Evolutionary conservation across 163 green algal genomes (phyloP).

Genomic region (Picocystis sp.): DNA sequence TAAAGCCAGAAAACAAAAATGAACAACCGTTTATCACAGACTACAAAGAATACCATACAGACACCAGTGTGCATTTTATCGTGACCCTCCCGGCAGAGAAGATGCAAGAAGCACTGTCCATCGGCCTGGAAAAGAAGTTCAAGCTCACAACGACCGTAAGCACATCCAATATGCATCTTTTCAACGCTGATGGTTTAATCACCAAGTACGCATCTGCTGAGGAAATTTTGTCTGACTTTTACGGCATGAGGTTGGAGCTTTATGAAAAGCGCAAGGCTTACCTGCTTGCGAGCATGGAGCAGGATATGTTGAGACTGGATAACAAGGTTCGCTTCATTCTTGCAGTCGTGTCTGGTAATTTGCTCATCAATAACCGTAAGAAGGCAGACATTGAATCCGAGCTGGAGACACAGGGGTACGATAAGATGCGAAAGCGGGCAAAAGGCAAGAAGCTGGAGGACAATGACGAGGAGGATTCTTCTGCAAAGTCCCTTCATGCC

Average conservation of each 20-base stretch:
- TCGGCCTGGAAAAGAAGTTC: constrained; percentile 73
- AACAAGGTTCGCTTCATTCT: constrained; percentile 91
- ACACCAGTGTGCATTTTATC: constrained; percentile 76
- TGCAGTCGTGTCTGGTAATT: constrained; percentile 60
- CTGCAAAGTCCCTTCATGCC: constrained; percentile 4
- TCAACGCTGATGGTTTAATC: constrained; percentile 75
- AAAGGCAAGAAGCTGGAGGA: constrained; percentile 19
- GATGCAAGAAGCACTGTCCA: constrained; percentile 35
- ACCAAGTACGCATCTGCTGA: constrained; percentile 78
- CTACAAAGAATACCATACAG: constrained; percentile 88
- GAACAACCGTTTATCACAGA: constrained; percentile 39
- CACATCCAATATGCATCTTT: constrained; percentile 96
- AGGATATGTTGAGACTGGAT: constrained; percentile 46
- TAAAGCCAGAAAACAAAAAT: constrained; percentile 47
- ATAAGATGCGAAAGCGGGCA: constrained; percentile 29
- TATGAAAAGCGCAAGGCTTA: constrained; percentile 57
- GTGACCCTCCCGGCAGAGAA: constrained; percentile 52
- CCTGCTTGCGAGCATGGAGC: constrained; percentile 46
- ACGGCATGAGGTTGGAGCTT: constrained; percentile 58
- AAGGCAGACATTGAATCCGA: constrained; percentile 66
- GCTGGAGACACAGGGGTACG: constrained; percentile 56
- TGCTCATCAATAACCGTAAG: constrained; percentile 71
- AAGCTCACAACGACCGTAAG: constrained; percentile 75
- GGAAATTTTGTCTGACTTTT: constrained; percentile 87
- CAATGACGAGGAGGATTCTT: constrained; percentile 18